Base-by-base conservation (phyloP, 2,329 filamentous ascomycete species). In the Fusarium penzigii region DNA sequence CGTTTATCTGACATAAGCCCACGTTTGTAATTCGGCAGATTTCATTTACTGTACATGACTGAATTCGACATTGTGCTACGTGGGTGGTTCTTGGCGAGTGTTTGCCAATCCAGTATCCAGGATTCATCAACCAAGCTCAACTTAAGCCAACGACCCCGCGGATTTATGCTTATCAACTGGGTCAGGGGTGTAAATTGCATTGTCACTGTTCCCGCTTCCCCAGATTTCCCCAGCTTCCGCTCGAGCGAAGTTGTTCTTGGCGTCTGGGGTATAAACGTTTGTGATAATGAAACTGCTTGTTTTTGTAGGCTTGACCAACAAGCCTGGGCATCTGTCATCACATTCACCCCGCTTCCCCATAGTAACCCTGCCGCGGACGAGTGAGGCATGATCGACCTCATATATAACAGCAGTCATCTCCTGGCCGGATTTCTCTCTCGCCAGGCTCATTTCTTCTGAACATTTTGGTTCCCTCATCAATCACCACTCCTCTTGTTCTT, bases 321-420 rank as follows among this genome's bases (percentile, higher is more conserved):
- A 39, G 38, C 42, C 46, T 48, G 13, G 46, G 39, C 46, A 48
- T 48, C 29, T 14, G 41, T 20, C 41, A 48, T 39, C 46, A 25
- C 20, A 5, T 25, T 4, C 20, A 25, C 46, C 46, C 17, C 39
- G 46, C 46, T 17, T 48, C 29, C 14, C 32, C 13, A 32, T 11
- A 4, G 46, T 20, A 48, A 34, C 38, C 46, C 7, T 48, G 12
- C 17, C 16, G 20, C 12, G 25, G 16, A 48, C 10, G 39, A 42
- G 46, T 11, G 46, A 48, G 32, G 32, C 12, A 29, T 17, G 46
- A 48, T 48, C 38, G 39, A 17, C 39, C 17, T 41, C 46, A 17
- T 34, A 39, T 48, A 48, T 48, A 48, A 48, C 42, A 32, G 10
- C 32, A 36, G 46, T 25, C 34, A 16, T 11, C 12, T 29, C 38